Evolutionary conservation across 1,139 yeast genomes (phyloP).

Genomic region (Meyerozyma carpophila): DNA sequence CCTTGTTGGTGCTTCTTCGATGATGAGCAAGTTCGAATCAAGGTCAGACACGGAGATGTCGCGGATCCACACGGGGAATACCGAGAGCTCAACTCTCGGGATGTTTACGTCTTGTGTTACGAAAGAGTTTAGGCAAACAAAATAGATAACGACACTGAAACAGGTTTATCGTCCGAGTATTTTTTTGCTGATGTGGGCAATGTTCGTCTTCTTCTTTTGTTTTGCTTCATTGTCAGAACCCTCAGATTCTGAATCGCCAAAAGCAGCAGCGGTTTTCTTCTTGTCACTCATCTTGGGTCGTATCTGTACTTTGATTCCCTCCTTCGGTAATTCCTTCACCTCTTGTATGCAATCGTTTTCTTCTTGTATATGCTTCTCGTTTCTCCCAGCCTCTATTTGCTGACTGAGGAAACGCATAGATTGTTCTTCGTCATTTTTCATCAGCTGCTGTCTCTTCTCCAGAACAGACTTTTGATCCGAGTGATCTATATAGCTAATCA

Average conservation of each 20-base stretch:
- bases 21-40: conserved; percentile 55
- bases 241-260: neutral
- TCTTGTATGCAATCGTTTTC: neutral
- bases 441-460: conserved; percentile 1
- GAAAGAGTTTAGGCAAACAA: conserved; percentile 30
- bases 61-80: conserved; percentile 25
- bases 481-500: neutral
- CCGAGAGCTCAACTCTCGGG: conserved; percentile 45
- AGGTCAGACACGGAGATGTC: conserved; percentile 42
- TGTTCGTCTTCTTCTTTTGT: neutral
- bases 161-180: neutral
- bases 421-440: conserved; percentile 8
- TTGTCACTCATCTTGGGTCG: neutral
- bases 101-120: conserved; percentile 72
- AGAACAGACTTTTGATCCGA: neutral
- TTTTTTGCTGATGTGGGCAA: neutral
- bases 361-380: neutral
- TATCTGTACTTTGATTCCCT: neutral
- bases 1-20: conserved; percentile 67
- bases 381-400: conserved; percentile 8
- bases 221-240: neutral
- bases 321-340: neutral
- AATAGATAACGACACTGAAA: neutral
- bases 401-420: conserved; percentile 7
- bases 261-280: neutral